phyloP scores from a whole-genome alignment of 1,284 basidiomycete species.

The Moesziomyces aphidis region DNA sequence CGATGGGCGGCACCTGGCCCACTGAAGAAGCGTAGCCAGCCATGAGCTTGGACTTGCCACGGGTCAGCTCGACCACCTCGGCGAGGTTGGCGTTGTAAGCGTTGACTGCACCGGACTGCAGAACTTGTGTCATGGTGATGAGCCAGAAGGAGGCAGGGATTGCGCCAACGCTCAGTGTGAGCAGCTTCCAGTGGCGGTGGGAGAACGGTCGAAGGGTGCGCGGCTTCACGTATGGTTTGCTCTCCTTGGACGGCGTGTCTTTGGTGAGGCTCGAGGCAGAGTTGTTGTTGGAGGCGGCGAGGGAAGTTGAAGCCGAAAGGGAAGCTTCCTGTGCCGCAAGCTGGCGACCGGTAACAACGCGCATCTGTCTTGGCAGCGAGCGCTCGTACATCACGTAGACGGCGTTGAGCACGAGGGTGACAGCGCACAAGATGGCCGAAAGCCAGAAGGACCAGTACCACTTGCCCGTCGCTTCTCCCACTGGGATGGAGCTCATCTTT shows the following conservation, averaged over 20 bases:
- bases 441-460: slow-evolving; percentile 69
- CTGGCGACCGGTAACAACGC: slow-evolving; percentile 55
- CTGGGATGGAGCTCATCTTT: slow-evolving; percentile 66
- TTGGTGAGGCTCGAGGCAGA: slow-evolving; percentile 10
- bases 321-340: slow-evolving; percentile 12
- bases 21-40: slow-evolving; percentile 70
- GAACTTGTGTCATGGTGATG: slow-evolving; percentile 57
- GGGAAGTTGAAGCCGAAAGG: background rate
- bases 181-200: slow-evolving; percentile 8
- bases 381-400: slow-evolving; percentile 67
- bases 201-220: slow-evolving; percentile 12
- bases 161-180: slow-evolving; percentile 19
- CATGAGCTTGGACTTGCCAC: slow-evolving; percentile 67
- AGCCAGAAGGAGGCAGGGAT: slow-evolving; percentile 65
- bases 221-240: background rate
- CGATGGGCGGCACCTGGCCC: slow-evolving; percentile 69
- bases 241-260: slow-evolving; percentile 4
- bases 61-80: slow-evolving; percentile 69
- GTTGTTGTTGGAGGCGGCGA: slow-evolving; percentile 3
- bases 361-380: slow-evolving; percentile 62
- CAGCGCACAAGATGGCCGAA: slow-evolving; percentile 62
- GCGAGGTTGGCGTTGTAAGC: slow-evolving; percentile 69
- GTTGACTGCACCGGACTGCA: slow-evolving; percentile 68
- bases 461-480: slow-evolving; percentile 66
- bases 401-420: slow-evolving; percentile 60